Base-by-base conservation (phyloP, 805 yeast species). In the Kodamaea leandrae region DNA sequence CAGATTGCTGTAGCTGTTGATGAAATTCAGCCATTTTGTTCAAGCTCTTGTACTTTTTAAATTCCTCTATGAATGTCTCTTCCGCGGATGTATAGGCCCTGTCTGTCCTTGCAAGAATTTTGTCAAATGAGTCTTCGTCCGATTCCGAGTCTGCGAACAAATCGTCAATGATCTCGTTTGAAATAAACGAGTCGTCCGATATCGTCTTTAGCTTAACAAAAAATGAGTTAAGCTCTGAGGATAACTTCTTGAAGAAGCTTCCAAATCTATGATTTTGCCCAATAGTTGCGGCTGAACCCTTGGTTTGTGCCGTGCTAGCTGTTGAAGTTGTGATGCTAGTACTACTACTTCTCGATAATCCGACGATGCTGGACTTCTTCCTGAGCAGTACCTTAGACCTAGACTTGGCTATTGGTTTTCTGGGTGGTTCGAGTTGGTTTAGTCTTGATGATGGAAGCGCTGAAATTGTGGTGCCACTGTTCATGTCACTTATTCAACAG, bases 151-250 rank as follows among this genome's bases (percentile, higher is more conserved):
- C 68, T 6, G 68, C 69, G 52, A 80, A 80, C 9, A 80, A 57
- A 29, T 75, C 78, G 37, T 70, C 73, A 1, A 74, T 64, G 1
- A 67, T 61, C 47, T 77, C 80, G 61, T 76, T 78, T 3, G 74
- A 65, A 14, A 68, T 63, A 29, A 76, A 64, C 2, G 68, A 68
- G 15, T 71, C 77, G 48, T 78, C 80, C 2, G 81, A 70, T 1
- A 78, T 45, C 6, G 66, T 53, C 42, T 65, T 66, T 18, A 78
- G 32, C 46, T 55, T 57, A 41, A 46, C 55, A 42, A 45, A 58
- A 45, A 52, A 69, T 47, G 37, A 58, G 45, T 32, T 72, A 63
- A 53, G 74, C 54, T 66, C 67, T 12, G 61, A 42, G 1, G 73
- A 61, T 6, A 77, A 51, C 39, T 62, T 68, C 42, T 64, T 59